phyloP scores from a whole-genome alignment of 306 rosid species.

The Herpetospermum pedunculosum region DNA sequence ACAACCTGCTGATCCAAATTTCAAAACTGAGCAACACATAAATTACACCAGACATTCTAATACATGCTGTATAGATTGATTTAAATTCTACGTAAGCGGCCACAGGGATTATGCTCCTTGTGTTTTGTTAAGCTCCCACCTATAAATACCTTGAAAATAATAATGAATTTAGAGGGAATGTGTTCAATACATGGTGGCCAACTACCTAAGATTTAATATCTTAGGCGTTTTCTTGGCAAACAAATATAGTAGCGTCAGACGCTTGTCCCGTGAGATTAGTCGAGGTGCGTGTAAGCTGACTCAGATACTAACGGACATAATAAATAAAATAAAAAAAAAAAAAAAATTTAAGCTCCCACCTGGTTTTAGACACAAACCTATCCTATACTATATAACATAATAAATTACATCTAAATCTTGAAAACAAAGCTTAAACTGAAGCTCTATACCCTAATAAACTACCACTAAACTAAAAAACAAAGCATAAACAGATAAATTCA shows the following conservation, averaged over 20 bases:
- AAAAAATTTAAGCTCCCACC: too few species aligned
- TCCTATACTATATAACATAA: neutral
- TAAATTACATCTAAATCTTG: too few species aligned
- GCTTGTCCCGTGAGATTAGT: too few species aligned
- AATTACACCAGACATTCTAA: neutral
- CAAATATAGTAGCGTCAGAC: too few species aligned
- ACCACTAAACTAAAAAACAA: neutral
- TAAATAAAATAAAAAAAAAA: too few species aligned
- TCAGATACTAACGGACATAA: too few species aligned
- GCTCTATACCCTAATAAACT: neutral
- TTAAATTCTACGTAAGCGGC: neutral
- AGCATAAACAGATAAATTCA: neutral
- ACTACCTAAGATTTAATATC: too few species aligned
- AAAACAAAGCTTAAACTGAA: neutral
- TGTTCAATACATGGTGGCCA: too few species aligned
- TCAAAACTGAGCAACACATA: neutral
- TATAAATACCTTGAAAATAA: too few species aligned
- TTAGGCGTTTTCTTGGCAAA: too few species aligned
- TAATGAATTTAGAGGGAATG: too few species aligned
- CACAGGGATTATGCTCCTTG: neutral
- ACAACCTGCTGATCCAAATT: constrained; percentile 47
- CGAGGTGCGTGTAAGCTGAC: too few species aligned
- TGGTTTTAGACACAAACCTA: neutral
- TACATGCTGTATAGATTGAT: neutral
- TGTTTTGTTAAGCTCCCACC: neutral